Percentiles rank a stretch among this genome's conserved stretches.
Evolutionary conservation across 1,284 basidiomycete species (phyloP).

Genomic region (Fomitopsis betulina): DNA sequence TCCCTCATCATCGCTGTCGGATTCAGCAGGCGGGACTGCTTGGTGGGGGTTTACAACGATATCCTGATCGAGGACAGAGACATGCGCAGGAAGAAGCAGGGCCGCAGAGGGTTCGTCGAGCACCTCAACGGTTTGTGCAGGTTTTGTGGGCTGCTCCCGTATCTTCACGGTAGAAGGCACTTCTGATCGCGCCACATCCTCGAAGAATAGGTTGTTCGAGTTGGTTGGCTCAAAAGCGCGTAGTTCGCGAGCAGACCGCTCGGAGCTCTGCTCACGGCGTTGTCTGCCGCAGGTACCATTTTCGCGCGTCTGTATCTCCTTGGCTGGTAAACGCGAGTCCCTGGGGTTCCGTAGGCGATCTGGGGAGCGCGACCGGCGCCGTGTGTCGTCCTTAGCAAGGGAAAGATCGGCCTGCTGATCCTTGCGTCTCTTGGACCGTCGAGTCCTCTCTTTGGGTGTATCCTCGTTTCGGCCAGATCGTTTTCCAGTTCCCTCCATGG

Average conservation of each 20-base stretch:
- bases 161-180: conserved; percentile 28
- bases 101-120: conserved; percentile 10
- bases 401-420: conserved; percentile 8
- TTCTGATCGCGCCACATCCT: conserved; percentile 43
- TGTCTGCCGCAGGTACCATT: neutral
- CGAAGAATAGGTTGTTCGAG: conserved; percentile 38
- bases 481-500: neutral
- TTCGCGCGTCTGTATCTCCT: neutral
- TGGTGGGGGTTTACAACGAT: conserved; percentile 35
- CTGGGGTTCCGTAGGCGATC: conserved; percentile 8
- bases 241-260: neutral
- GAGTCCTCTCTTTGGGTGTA: neutral
- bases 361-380: conserved; percentile 16
- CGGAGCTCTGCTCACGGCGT: neutral
- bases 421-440: conserved; percentile 5
- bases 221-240: neutral
- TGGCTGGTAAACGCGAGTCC: neutral
- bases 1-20: conserved; percentile 42
- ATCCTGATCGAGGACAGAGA: conserved; percentile 44
- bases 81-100: conserved; percentile 61
- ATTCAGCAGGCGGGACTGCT: conserved; percentile 36
- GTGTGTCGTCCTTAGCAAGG: conserved; percentile 5
- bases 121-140: conserved; percentile 4
- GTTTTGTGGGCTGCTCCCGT: neutral
- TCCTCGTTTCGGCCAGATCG: neutral